Evolutionary conservation across 345 rosid species (phyloP).

Genomic region (Boechera retrofracta): DNA sequence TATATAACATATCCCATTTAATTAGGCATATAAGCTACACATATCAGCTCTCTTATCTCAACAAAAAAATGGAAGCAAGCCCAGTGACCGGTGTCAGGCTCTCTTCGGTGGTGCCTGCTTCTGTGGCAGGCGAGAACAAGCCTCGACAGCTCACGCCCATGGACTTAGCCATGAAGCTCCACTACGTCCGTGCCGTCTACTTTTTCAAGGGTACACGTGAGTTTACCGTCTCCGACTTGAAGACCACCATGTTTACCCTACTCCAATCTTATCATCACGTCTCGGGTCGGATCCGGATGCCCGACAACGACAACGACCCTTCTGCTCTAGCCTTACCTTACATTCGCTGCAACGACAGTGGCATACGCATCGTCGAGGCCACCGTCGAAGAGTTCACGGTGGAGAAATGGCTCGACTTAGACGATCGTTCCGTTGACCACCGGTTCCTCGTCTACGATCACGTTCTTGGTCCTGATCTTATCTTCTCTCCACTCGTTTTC

Average conservation of each 20-base stretch:
- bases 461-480: constrained; percentile 75
- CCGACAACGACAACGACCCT: constrained; percentile 45
- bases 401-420: constrained; percentile 57
- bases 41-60: not conserved
- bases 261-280: constrained; percentile 52
- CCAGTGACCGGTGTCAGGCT: constrained; percentile 50
- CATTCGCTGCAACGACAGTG: constrained; percentile 81
- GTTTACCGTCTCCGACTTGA: constrained; percentile 51
- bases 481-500: constrained; percentile 68
- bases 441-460: constrained; percentile 49
- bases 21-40: not conserved
- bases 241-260: constrained; percentile 52
- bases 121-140: constrained; percentile 50
- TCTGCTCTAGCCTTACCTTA: constrained; percentile 44
- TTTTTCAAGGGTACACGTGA: constrained; percentile 50
- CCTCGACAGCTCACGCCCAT: constrained; percentile 52
- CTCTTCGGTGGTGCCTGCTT: constrained; percentile 70
- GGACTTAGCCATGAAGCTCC: constrained; percentile 83
- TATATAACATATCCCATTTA: constrained; percentile 25
- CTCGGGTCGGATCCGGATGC: constrained; percentile 64
- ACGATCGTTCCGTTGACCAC: constrained; percentile 40
- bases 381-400: constrained; percentile 49
- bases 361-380: constrained; percentile 70
- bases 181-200: constrained; percentile 69
- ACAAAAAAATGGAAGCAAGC: constrained; percentile 23